These are phyloP conservation scores for Xylaria sp. DNA, from an alignment of 2,329 filamentous ascomycete genomes.

Conservation along the genomic window DNA sequence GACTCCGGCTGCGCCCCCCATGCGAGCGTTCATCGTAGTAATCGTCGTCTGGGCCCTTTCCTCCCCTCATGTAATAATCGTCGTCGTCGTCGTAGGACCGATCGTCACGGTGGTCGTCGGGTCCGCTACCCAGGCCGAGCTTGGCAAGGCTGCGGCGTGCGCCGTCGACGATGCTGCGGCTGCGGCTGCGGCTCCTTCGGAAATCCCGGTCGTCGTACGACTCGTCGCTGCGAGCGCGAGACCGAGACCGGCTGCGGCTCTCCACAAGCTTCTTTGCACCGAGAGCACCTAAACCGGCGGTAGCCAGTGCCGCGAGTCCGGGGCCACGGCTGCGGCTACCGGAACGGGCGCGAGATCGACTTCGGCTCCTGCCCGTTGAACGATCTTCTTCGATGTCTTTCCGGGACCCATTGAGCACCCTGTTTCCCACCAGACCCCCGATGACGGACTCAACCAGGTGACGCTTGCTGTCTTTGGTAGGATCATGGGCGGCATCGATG, in stretches of 20 bases:
- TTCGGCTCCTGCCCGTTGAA: conserved; percentile 72
- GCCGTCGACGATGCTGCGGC: conserved; percentile 72
- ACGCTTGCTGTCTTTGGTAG: conserved; percentile 79
- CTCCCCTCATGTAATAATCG: conserved; percentile 52
- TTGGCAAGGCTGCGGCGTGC: conserved; percentile 71
- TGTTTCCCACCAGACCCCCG: conserved; percentile 87
- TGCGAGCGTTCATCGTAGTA: conserved; percentile 59
- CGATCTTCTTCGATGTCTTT: conserved; percentile 72
- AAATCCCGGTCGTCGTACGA: conserved; percentile 59
- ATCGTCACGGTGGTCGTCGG: conserved; percentile 58
- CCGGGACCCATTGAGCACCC: conserved; percentile 82
- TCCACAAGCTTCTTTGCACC: conserved; percentile 70
- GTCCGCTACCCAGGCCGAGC: conserved; percentile 67
- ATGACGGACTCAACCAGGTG: conserved; percentile 88
- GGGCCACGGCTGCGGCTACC: conserved; percentile 59
- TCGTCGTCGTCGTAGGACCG: conserved; percentile 53
- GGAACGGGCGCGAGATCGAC: conserved; percentile 73
- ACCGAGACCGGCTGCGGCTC: conserved; percentile 63
- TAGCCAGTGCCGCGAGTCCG: conserved; percentile 71
- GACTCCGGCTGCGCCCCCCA: conserved; percentile 53
- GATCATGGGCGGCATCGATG: conserved; percentile 80
- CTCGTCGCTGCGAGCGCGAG: conserved; percentile 61
- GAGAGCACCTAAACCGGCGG: conserved; percentile 69
- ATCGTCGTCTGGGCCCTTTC: conserved; percentile 48
- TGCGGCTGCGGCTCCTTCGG: conserved; percentile 65